phyloP scores from a whole-genome alignment of 1,284 basidiomycete species.

The Ganoderma boninense region DNA sequence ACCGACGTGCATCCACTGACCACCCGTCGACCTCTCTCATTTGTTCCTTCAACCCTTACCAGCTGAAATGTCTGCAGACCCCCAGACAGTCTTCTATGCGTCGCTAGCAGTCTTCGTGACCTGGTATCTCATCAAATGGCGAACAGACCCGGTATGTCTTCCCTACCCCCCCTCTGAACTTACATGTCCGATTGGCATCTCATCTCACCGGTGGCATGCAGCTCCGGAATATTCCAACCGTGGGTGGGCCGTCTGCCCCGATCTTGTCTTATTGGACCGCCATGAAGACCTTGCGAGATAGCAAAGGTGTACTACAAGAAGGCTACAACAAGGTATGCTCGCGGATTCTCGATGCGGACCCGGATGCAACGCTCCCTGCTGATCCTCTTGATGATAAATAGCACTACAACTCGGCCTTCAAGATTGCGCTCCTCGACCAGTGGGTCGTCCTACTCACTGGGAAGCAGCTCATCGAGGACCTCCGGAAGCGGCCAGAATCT shows the following conservation, averaged over 20 bases:
- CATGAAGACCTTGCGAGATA: slow-evolving; percentile 25
- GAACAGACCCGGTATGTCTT: background rate
- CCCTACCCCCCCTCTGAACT: no score
- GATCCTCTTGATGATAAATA: slow-evolving; percentile 19
- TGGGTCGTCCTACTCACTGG: slow-evolving; percentile 52
- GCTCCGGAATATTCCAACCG: slow-evolving; percentile 6
- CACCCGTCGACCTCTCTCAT: no score
- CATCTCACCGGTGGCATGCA: background rate
- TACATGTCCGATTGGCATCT: background rate
- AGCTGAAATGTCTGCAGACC: background rate
- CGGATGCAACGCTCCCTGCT: background rate
- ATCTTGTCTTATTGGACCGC: slow-evolving; percentile 35
- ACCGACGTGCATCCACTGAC: background rate
- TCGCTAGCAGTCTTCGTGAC: background rate
- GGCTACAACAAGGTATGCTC: slow-evolving; percentile 41
- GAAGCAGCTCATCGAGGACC: slow-evolving; percentile 47
- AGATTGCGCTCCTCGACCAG: slow-evolving; percentile 44
- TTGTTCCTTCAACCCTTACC: background rate
- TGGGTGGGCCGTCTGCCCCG: slow-evolving; percentile 13
- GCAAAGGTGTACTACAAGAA: slow-evolving; percentile 35
- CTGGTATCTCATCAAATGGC: slow-evolving; percentile 2
- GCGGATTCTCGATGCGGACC: background rate
- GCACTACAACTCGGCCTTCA: slow-evolving; percentile 49
- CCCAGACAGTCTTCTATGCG: background rate
- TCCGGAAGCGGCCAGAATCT: slow-evolving; percentile 48